phyloP scores from a whole-genome alignment of 2,329 filamentous ascomycete species.

The Trichoderma sp. region DNA sequence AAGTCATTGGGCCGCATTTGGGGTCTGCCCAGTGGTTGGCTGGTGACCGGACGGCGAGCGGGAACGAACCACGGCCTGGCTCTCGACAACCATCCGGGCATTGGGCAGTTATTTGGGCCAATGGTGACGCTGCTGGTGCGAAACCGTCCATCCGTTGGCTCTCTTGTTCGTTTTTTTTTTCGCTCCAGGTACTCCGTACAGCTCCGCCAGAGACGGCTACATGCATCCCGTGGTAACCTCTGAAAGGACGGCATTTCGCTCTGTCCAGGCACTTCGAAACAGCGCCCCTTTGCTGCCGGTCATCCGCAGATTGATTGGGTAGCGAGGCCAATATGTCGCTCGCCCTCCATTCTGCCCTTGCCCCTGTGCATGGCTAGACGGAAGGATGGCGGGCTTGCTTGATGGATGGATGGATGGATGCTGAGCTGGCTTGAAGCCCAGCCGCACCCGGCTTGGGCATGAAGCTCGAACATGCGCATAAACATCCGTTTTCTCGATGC shows the following conservation, averaged over 20 bases:
- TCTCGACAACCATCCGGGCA: neutral
- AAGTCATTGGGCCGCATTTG: constrained; percentile 15
- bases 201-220: constrained; percentile 9
- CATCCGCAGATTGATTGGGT: neutral
- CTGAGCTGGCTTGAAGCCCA: constrained; percentile 20
- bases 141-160: neutral
- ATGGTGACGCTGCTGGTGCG: constrained; percentile 5
- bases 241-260: neutral
- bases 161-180: neutral
- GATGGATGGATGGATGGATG: constrained; percentile 16
- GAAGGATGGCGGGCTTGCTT: constrained; percentile 8
- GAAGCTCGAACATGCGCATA: constrained; percentile 3
- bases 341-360: constrained; percentile 4
- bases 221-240: constrained; percentile 16
- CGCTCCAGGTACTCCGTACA: neutral
- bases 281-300: neutral
- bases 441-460: constrained; percentile 17
- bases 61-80: neutral
- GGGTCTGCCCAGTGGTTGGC: constrained; percentile 19
- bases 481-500: neutral
- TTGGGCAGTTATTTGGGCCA: constrained; percentile 15
- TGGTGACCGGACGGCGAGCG: constrained; percentile 5
- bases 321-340: neutral
- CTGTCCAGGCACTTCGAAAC: neutral
- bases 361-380: neutral